Evolutionary conservation across 2,329 filamentous ascomycete genomes (phyloP).

Genomic region (Colletotrichum sp.): DNA sequence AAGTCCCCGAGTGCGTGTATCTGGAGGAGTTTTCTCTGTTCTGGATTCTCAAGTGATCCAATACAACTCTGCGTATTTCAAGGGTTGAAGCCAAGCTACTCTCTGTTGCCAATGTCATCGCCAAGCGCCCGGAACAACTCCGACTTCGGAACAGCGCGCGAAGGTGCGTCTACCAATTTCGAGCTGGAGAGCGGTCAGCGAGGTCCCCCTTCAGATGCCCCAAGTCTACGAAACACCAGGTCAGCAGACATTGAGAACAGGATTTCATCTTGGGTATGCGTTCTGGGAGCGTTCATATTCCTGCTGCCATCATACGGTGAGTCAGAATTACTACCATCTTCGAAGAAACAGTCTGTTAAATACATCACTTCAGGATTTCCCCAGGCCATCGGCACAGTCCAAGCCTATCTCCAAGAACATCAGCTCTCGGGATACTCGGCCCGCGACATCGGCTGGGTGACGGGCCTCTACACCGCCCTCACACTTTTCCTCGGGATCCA

Average conservation of each 20-base stretch:
- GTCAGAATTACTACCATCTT: not conserved
- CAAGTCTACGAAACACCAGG: not conserved
- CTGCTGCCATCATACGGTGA: not conserved
- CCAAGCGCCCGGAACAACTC: not conserved
- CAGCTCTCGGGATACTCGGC: constrained; percentile 46
- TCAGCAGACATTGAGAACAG: not conserved
- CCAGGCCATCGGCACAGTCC: constrained; percentile 49
- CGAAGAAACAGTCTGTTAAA: not conserved
- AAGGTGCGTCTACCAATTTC: not conserved
- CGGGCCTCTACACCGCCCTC: constrained; percentile 48
- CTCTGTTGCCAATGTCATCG: not conserved
- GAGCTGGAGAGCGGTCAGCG: not conserved
- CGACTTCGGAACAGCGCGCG: not conserved
- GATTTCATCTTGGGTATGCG: not conserved
- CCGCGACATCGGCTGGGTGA: constrained; percentile 55
- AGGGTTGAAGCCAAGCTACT: not conserved
- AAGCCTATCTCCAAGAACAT: constrained; percentile 48
- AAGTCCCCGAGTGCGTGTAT: fast-evolving
- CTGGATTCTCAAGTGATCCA: not conserved
- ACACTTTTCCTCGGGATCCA: constrained; percentile 49
- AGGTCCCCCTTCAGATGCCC: not conserved
- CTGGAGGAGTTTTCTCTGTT: not conserved
- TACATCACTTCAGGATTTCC: constrained; percentile 42
- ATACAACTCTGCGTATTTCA: not conserved
- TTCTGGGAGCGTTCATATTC: not conserved